These are phyloP conservation scores for Pseudocercospora fuligena DNA, from an alignment of 2,329 filamentous ascomycete genomes.

Conservation along the genomic window DNA sequence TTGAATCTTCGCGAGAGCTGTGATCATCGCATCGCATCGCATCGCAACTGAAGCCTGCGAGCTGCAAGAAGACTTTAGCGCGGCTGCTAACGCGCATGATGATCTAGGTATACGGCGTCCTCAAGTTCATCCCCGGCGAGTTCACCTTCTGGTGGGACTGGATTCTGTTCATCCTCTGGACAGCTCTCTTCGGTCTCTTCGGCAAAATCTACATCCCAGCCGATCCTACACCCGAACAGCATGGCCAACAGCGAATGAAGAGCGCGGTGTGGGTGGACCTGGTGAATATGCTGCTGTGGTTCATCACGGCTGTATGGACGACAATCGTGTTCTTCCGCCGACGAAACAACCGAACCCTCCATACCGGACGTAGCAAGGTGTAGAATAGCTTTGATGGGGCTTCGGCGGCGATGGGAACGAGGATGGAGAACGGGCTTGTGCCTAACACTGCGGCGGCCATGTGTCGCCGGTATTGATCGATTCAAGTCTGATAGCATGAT, in stretches of 20 bases:
- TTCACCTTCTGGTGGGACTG: slow-evolving; percentile 66
- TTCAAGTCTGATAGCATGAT: neutral
- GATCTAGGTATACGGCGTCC: slow-evolving; percentile 63
- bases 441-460: slow-evolving; percentile 13
- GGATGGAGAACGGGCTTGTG: slow-evolving; percentile 19
- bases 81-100: neutral
- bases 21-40: neutral
- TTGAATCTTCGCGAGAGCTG: neutral
- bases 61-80: neutral
- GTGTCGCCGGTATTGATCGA: neutral
- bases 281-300: slow-evolving; percentile 75
- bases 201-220: slow-evolving; percentile 78
- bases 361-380: slow-evolving; percentile 40
- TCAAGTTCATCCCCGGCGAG: slow-evolving; percentile 58
- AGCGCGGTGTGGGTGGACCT: slow-evolving; percentile 85
- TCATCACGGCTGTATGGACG: slow-evolving; percentile 63
- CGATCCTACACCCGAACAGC: slow-evolving; percentile 57
- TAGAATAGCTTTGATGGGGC: slow-evolving; percentile 30
- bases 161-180: slow-evolving; percentile 77
- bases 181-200: slow-evolving; percentile 82
- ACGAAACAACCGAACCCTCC: slow-evolving; percentile 48
- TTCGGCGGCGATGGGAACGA: slow-evolving; percentile 19
- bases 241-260: slow-evolving; percentile 76
- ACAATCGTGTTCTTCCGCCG: slow-evolving; percentile 64
- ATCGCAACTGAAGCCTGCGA: neutral